Conservation (phyloP, 2,329 filamentous ascomycete species). For the Myriosclerotinia scirpicola region DNA sequence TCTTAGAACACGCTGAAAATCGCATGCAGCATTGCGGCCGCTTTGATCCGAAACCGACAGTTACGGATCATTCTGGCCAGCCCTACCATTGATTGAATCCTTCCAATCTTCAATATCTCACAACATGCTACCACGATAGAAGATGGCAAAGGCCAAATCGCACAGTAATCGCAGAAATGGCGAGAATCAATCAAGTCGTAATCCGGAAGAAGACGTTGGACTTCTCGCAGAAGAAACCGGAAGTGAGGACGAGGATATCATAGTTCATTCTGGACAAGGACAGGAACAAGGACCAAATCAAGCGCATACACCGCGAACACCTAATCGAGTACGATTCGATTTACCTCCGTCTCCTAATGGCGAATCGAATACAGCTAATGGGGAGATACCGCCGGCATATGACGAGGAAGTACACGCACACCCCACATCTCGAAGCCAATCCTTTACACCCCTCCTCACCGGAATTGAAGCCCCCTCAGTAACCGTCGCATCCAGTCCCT, state of each 20-base stretch:
- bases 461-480: slow-evolving; percentile 80
- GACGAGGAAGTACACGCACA: slow-evolving; percentile 35
- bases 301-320: slow-evolving; percentile 38
- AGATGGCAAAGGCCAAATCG: slow-evolving; percentile 47
- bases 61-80: slow-evolving; percentile 10
- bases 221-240: slow-evolving; percentile 41
- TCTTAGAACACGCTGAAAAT: slow-evolving; percentile 2
- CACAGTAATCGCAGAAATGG: slow-evolving; percentile 37
- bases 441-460: slow-evolving; percentile 67
- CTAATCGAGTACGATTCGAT: slow-evolving; percentile 42
- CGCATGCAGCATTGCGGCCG: slow-evolving; percentile 16
- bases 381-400: slow-evolving; percentile 48
- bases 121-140: slow-evolving; percentile 46
- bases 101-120: background rate
- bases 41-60: background rate
- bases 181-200: slow-evolving; percentile 26
- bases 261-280: slow-evolving; percentile 32
- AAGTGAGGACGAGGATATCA: slow-evolving; percentile 38
- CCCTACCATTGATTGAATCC: slow-evolving; percentile 7
- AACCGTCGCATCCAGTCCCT: slow-evolving; percentile 54
- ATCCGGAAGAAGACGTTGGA: slow-evolving; percentile 45
- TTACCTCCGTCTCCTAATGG: slow-evolving; percentile 31
- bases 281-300: slow-evolving; percentile 23
- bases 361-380: slow-evolving; percentile 20
- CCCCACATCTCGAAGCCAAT: slow-evolving; percentile 36